Conservation (phyloP, 441 rosid genomes). For the Jatropha podagrica region DNA sequence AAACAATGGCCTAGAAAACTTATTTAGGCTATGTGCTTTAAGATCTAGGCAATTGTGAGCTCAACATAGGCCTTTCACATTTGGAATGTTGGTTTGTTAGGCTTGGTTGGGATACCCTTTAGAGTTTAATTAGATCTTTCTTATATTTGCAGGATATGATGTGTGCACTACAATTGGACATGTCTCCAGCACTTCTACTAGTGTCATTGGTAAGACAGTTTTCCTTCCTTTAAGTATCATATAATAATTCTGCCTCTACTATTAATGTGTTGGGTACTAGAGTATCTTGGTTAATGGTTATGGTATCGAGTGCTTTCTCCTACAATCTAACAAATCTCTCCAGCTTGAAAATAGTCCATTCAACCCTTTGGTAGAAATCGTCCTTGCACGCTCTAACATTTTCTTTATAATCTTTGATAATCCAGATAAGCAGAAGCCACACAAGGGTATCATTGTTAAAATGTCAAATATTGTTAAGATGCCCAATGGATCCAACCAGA, state of each 20-base stretch:
- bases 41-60: background rate
- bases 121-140: background rate
- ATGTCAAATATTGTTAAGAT: conserved; percentile 42
- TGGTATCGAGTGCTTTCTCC: background rate
- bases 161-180: conserved; percentile 80
- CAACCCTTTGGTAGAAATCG: conserved; percentile 6
- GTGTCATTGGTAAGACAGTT: conserved; percentile 53
- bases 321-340: conserved; percentile 1
- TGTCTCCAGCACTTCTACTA: conserved; percentile 46
- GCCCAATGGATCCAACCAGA: conserved; percentile 25
- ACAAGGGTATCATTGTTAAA: conserved; percentile 71
- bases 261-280: background rate
- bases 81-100: background rate
- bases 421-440: conserved; percentile 72
- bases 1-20: background rate
- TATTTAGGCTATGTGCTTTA: background rate
- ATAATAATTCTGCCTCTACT: background rate
- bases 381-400: conserved; percentile 25
- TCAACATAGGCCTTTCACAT: background rate
- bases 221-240: background rate
- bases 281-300: conserved; percentile 18
- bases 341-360: conserved; percentile 9
- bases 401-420: conserved; percentile 18
- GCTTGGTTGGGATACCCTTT: background rate
- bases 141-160: conserved; percentile 64